Conservation (phyloP, 805 yeast species). For the Limtongia smithiae region DNA sequence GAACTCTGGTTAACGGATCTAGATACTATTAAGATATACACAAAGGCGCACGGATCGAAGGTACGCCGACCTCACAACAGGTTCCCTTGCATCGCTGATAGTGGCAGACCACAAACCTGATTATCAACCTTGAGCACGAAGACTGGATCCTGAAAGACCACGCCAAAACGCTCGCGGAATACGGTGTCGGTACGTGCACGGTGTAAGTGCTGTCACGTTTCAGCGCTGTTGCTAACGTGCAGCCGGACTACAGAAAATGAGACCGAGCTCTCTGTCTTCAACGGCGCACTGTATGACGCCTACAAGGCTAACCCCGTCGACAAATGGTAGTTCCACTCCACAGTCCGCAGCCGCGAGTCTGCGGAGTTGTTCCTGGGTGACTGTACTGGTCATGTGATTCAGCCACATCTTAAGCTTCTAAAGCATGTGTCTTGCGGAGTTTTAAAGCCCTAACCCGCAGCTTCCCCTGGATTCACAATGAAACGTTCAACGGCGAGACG, state of each 20-base stretch:
- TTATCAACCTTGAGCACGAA: conserved; percentile 82
- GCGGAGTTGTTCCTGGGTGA: too few relatives aligned
- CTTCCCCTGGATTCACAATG: too few relatives aligned
- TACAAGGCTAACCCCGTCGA: conserved; percentile 84
- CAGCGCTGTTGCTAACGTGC: background rate
- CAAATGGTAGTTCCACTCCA: conserved; percentile 71
- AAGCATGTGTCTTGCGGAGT: too few relatives aligned
- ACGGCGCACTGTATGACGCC: conserved; percentile 57
- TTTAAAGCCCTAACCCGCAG: too few relatives aligned
- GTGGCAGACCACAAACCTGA: conserved; percentile 79
- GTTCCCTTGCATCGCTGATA: too few relatives aligned
- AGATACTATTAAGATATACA: conserved; percentile 64
- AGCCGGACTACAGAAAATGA: conserved; percentile 79
- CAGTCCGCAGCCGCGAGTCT: too few relatives aligned
- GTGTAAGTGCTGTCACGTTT: conserved; percentile 4
- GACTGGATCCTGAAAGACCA: conserved; percentile 59
- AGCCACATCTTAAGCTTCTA: too few relatives aligned
- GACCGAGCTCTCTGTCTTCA: conserved; percentile 85
- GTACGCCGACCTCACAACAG: too few relatives aligned
- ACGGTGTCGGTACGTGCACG: conserved; percentile 42
- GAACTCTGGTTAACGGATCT: background rate
- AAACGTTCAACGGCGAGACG: too few relatives aligned
- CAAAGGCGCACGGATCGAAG: conserved; percentile 92
- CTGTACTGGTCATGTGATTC: too few relatives aligned
- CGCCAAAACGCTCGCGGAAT: conserved; percentile 46